A percentile compares a stretch with the other conserved stretches of the same genome.
phyloP scores from a whole-genome alignment of 768 basidiomycete genomes.

The Trametes villosa region DNA sequence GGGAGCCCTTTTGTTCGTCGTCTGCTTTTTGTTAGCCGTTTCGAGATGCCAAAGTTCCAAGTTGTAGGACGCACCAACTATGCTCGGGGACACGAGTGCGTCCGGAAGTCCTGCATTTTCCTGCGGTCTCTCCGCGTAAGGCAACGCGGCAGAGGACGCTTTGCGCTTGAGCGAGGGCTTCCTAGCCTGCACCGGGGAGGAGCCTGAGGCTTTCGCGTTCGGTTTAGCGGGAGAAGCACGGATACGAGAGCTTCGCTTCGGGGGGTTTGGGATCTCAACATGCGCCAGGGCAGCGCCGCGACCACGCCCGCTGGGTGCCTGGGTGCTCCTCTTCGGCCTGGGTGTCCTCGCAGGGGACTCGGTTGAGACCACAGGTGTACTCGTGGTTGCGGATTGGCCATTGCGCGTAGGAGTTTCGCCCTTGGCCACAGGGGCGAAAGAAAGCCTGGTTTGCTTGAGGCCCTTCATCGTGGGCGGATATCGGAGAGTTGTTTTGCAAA shows the following conservation, averaged over 20 bases:
- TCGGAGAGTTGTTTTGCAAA: background rate
- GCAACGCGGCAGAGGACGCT: background rate
- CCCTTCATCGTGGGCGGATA: slow-evolving; percentile 12
- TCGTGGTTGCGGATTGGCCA: background rate
- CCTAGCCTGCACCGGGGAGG: background rate
- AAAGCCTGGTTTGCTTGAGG: slow-evolving; percentile 22
- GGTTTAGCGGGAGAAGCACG: background rate
- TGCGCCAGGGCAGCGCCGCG: slow-evolving; percentile 30
- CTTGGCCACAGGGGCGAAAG: slow-evolving; percentile 27
- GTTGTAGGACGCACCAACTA: background rate
- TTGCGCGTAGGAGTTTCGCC: slow-evolving; percentile 16
- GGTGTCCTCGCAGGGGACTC: slow-evolving; percentile 8
- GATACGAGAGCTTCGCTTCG: slow-evolving; percentile 20
- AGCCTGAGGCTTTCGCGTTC: background rate
- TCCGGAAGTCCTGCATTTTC: background rate
- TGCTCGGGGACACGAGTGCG: background rate
- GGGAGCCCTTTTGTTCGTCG: background rate
- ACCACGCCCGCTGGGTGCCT: slow-evolving; percentile 6
- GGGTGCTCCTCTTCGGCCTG: slow-evolving; percentile 9
- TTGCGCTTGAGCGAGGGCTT: slow-evolving; percentile 13
- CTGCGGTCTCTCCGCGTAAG: background rate
- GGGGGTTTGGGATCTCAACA: slow-evolving; percentile 30
- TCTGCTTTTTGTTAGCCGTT: background rate
- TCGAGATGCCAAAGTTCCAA: background rate
- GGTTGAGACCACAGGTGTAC: slow-evolving; percentile 16